Conservation (phyloP, 129 eudicot genomes). For the Dittrichia graveolens region DNA sequence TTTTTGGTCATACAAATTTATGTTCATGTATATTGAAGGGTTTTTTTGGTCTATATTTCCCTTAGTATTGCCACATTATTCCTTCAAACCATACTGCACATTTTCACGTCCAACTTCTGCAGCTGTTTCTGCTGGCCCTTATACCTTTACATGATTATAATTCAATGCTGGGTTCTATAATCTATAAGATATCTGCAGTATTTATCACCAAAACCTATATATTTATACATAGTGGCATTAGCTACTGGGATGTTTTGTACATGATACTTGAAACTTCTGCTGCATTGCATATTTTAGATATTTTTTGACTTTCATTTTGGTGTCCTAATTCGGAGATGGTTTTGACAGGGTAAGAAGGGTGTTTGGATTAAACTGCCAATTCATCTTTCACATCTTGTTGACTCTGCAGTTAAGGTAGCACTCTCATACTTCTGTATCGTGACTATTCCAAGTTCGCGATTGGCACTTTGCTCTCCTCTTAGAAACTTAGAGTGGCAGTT, state of each 20-base stretch:
- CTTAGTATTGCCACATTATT: not conserved
- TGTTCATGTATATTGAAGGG: not conserved
- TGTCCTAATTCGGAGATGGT: constrained; percentile 19
- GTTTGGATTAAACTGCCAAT: constrained; percentile 83
- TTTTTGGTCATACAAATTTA: not conserved
- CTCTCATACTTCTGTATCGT: not conserved
- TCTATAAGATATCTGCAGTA: not conserved
- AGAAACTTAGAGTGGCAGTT: constrained; percentile 4
- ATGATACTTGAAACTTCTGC: constrained; percentile 6
- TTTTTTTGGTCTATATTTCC: not conserved
- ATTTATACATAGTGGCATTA: constrained; percentile 11
- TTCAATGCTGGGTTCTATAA: not conserved
- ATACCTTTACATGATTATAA: not conserved
- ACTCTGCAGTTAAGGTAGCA: constrained; percentile 69
- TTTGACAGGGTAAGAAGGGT: constrained; percentile 78
- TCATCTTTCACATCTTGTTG: constrained; percentile 60
- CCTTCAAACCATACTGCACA: no score
- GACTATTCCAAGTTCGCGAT: not conserved
- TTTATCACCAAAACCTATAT: not conserved
- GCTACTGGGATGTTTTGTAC: not conserved
- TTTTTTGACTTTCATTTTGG: constrained; percentile 1
- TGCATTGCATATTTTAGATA: not conserved
- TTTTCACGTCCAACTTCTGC: not conserved
- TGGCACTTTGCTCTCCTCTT: no score
- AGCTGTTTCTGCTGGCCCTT: not conserved